These are phyloP conservation scores for Xerocomus cyaneibrunnescens DNA, from an alignment of 1,284 basidiomycete species.

Conservation along the genomic window DNA sequence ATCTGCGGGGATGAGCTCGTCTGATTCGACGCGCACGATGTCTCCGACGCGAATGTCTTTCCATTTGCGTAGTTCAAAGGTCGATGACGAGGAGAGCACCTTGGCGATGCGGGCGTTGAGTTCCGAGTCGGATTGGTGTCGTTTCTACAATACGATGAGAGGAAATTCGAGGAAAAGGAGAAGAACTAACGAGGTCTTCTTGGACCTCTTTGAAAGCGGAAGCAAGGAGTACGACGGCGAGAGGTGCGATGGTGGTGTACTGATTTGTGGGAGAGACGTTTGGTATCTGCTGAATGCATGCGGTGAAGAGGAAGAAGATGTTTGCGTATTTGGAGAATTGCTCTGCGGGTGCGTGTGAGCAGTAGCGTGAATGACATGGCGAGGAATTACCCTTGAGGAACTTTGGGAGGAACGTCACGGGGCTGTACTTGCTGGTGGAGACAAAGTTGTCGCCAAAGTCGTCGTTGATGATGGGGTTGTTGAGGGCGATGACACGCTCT, in stretches of 20 bases:
- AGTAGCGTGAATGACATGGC: background rate
- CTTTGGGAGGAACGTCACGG: constrained; percentile 88
- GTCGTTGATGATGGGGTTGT: constrained; percentile 59
- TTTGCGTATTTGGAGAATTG: constrained; percentile 99
- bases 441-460: constrained; percentile 85
- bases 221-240: constrained; percentile 87
- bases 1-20: constrained; percentile 97
- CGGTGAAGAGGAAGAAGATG: constrained; percentile 98
- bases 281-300: constrained; percentile 97
- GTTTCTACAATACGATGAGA: constrained; percentile 61
- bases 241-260: constrained; percentile 94
- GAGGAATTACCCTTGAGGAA: constrained; percentile 77
- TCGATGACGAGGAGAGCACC: constrained; percentile 64
- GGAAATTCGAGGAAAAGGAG: background rate
- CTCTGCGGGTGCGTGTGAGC: constrained; percentile 49
- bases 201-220: constrained; percentile 97
- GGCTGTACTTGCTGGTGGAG: constrained; percentile 95
- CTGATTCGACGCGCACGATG: constrained; percentile 84
- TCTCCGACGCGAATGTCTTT: constrained; percentile 90
- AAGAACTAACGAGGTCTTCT: constrained; percentile 75
- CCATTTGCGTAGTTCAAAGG: constrained; percentile 84
- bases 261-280: constrained; percentile 95
- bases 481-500: constrained; percentile 74
- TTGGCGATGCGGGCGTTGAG: constrained; percentile 85
- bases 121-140: constrained; percentile 92